phyloP scores from a whole-genome alignment of 352 stramenopile genomes.

The Globisporangium cylindrosporum region DNA sequence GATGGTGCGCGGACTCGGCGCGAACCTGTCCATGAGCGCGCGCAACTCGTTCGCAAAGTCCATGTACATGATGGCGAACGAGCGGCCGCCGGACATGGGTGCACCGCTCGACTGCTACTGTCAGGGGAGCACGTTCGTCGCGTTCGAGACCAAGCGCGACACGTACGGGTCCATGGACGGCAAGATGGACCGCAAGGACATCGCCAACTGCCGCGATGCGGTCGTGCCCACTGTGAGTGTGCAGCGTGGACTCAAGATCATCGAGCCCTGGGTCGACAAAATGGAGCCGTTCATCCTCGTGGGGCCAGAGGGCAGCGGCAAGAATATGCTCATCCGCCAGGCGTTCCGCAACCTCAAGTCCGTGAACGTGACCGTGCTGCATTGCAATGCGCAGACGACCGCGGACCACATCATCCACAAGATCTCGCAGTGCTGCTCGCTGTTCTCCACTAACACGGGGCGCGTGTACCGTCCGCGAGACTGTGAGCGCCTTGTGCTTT shows the following conservation, averaged over 20 bases:
- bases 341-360: constrained; percentile 82
- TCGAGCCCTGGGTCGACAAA: constrained; percentile 90
- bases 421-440: constrained; percentile 90
- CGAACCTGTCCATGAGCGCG: constrained; percentile 82
- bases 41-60: constrained; percentile 88
- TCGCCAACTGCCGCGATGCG: constrained; percentile 32
- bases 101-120: constrained; percentile 90
- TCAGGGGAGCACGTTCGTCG: constrained; percentile 53
- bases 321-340: constrained; percentile 94
- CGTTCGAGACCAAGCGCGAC: constrained; percentile 79
- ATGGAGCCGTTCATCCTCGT: constrained; percentile 96
- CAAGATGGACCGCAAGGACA: constrained; percentile 52
- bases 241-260: constrained; percentile 84
- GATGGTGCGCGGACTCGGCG: constrained; percentile 90
- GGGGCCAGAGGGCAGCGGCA: constrained; percentile 91
- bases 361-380: constrained; percentile 80
- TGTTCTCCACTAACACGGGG: constrained; percentile 90
- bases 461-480: constrained; percentile 93
- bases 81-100: constrained; percentile 85
- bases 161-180: constrained; percentile 75
- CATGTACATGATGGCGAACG: constrained; percentile 90
- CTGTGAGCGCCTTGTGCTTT: constrained; percentile 91
- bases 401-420: constrained; percentile 94
- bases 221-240: constrained; percentile 81
- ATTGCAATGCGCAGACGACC: constrained; percentile 95